Percentiles rank a stretch among this genome's conserved stretches.
phyloP scores from a whole-genome alignment of 306 rosid species.

The Quercus mongolica region DNA sequence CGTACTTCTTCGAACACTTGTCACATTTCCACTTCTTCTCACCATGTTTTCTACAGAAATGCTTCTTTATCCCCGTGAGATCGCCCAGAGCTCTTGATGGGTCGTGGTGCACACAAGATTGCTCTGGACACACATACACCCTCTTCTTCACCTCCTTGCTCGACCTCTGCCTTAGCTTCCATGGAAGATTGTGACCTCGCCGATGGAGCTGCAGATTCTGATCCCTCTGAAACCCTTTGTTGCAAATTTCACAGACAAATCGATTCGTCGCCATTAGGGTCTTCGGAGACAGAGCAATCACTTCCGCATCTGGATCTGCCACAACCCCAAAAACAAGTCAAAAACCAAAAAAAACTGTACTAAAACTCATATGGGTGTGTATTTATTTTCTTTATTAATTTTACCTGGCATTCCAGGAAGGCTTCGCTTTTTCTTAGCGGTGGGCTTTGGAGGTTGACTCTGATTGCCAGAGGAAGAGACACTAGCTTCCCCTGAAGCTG shows the following conservation, averaged over 20 bases:
- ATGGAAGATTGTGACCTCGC: slow-evolving; percentile 87
- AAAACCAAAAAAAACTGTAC: background rate
- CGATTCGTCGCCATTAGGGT: slow-evolving; percentile 79
- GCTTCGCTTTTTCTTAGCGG: slow-evolving; percentile 72
- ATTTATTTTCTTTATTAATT: background rate
- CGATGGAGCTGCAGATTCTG: slow-evolving; percentile 96
- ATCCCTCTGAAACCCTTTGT: slow-evolving; percentile 92
- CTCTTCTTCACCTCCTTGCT: slow-evolving; percentile 77
- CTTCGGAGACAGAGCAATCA: slow-evolving; percentile 86
- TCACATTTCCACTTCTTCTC: slow-evolving; percentile 99
- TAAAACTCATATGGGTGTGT: too few relatives aligned
- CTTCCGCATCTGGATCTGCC: slow-evolving; percentile 95
- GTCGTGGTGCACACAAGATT: slow-evolving; percentile 82
- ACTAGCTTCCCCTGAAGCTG: slow-evolving; percentile 83
- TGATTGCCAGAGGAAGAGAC: slow-evolving; percentile 73
- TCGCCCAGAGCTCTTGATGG: slow-evolving; percentile 90
- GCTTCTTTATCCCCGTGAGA: slow-evolving; percentile 89
- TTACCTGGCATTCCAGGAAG: slow-evolving; percentile 99
- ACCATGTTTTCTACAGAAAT: slow-evolving; percentile 89
- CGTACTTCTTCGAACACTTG: slow-evolving; percentile 87
- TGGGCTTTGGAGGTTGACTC: slow-evolving; percentile 44
- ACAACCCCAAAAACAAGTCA: background rate
- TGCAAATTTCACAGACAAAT: slow-evolving; percentile 91
- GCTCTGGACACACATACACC: slow-evolving; percentile 90
- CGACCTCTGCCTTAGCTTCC: slow-evolving; percentile 84